These are phyloP conservation scores for Kodamaea derodonti DNA, from an alignment of 1,139 yeast genomes.

Conservation along the genomic window DNA sequence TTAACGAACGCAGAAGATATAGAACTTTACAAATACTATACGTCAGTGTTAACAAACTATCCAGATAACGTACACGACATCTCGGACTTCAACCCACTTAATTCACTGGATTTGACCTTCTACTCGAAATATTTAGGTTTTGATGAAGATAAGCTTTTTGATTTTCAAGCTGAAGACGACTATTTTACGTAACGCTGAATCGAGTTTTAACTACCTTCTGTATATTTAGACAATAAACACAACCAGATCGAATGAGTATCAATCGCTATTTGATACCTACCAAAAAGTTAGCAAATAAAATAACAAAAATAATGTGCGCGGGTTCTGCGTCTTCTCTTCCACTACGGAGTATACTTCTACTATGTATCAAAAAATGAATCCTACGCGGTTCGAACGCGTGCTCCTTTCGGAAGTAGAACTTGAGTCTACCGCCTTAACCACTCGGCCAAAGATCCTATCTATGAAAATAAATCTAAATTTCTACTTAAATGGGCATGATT, in stretches of 20 bases:
- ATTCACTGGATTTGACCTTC: conserved; percentile 16
- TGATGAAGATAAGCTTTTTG: conserved; percentile 21
- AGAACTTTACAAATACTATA: conserved; percentile 16
- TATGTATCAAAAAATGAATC: neutral
- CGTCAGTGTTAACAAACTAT: conserved; percentile 8
- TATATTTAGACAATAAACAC: too few species aligned
- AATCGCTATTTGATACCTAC: too few species aligned
- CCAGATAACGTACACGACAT: neutral
- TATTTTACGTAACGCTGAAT: conserved; percentile 22
- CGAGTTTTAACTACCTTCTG: too few species aligned
- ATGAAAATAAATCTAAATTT: too few species aligned
- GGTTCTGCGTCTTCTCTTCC: too few species aligned
- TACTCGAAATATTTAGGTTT: conserved; percentile 26
- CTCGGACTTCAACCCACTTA: conserved; percentile 1
- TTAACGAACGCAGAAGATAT: conserved; percentile 13
- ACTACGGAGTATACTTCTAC: too few species aligned
- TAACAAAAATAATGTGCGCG: too few species aligned
- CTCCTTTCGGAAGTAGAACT: neutral
- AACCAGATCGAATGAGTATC: too few species aligned
- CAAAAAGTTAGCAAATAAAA: too few species aligned
- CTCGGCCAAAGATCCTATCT: neutral
- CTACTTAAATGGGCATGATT: too few species aligned
- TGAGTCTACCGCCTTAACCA: neutral
- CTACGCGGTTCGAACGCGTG: neutral
- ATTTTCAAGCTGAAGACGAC: conserved; percentile 27